Conservation (phyloP, 192 early-diverging fungal species). For the Coemansia sp. region DNA sequence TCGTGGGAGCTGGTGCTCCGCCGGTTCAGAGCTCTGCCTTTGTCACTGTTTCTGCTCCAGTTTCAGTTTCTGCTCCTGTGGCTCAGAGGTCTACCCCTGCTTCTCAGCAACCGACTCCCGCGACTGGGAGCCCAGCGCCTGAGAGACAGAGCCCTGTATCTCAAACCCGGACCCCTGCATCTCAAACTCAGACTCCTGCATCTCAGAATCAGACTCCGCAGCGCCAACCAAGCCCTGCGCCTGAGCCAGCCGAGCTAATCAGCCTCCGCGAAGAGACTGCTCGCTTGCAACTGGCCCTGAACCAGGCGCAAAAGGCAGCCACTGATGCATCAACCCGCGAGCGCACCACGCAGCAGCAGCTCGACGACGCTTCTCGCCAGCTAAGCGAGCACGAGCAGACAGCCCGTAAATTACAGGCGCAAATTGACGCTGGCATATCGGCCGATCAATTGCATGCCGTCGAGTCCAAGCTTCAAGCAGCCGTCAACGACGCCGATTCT, state of each 20-base stretch:
- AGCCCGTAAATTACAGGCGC: constrained; percentile 7
- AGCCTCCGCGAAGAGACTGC: constrained; percentile 66
- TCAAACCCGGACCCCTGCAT: not conserved
- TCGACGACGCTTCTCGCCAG: constrained; percentile 14
- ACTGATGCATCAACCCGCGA: constrained; percentile 4
- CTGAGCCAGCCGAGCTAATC: constrained; percentile 70
- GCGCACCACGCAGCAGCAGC: constrained; percentile 16
- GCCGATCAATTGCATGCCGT: constrained; percentile 11
- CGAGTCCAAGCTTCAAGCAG: constrained; percentile 18
- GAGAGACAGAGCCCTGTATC: not conserved
- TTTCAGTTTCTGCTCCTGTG: not conserved
- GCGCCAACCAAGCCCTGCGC: constrained; percentile 7
- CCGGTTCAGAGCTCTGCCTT: not conserved
- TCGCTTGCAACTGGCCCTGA: constrained; percentile 44
- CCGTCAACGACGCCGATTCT: constrained; percentile 11
- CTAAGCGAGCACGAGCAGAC: constrained; percentile 13
- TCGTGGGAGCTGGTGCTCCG: constrained; percentile 18
- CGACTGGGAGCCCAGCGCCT: not conserved
- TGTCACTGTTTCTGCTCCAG: not conserved
- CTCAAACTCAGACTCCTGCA: not conserved
- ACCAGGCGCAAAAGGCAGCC: constrained; percentile 11
- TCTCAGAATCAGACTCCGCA: not conserved
- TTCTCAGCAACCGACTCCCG: not conserved
- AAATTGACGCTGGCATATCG: constrained; percentile 8
- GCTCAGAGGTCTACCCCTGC: not conserved